Evolutionary conservation across 148 eudicot species (phyloP).

Genomic region (Pharnaceum exiguum): DNA sequence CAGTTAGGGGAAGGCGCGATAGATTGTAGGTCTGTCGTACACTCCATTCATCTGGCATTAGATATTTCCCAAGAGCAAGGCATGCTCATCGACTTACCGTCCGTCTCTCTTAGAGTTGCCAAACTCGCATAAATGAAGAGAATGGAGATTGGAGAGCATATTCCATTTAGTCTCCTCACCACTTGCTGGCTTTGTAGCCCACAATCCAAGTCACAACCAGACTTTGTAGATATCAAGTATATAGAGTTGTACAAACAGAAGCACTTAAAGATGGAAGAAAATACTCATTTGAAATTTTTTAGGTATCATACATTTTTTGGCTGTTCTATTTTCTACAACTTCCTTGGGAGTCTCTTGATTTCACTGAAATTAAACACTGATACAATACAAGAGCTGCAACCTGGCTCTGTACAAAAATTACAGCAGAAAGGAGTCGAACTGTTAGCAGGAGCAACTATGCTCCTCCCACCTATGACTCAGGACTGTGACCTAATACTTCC

Average conservation of each 20-base stretch:
- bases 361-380: conserved; percentile 3
- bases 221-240: no score
- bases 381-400: conserved; percentile 32
- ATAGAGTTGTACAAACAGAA: no score
- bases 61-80: no score
- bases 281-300: background rate
- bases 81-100: no score
- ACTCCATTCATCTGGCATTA: no score
- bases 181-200: no score
- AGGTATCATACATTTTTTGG: conserved; percentile 5
- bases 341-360: conserved; percentile 6
- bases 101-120: no score
- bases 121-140: no score
- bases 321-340: background rate
- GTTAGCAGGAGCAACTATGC: conserved; percentile 21
- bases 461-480: conserved; percentile 21
- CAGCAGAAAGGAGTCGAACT: conserved; percentile 10
- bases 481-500: conserved; percentile 13
- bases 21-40: no score
- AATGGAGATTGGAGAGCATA: no score
- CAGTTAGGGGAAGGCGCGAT: no score
- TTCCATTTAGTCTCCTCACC: no score
- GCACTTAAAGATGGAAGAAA: background rate
- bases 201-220: background rate
- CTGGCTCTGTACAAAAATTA: conserved; percentile 38